Evolutionary conservation across 1,284 basidiomycete species (phyloP), one percentile per base, ranked within the genome.

Genomic region (Rhodotorula sp.): DNA sequence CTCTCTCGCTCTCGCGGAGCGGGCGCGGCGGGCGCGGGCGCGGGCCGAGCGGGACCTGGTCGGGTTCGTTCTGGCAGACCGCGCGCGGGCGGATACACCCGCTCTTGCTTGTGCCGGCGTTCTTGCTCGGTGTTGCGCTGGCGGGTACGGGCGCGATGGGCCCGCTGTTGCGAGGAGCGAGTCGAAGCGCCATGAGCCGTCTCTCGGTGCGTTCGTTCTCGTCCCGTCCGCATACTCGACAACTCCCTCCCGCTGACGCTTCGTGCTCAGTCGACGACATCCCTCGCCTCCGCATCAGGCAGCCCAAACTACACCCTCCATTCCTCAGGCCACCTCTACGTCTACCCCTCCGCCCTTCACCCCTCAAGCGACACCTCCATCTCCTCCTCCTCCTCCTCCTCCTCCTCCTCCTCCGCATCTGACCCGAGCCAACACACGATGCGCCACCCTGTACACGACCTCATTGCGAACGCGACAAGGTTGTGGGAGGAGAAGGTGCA

Each of bases 401-500:
- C 60, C 4, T 47, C 57, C 26, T 54, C 58, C 31, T 40, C 68
- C 24, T 20, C 52, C 47, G 44, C 34, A 44, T 9, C 37, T 37
- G 37, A 44, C 24, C 57, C 40, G 24, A 69, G 30, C 26, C 50
- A 31, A 48, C 64, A 65, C n/a, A 37, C 68, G 28, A 55, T 71
- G 53, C 74, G 70, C 24, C 77, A 78, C 58, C 78, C 78, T 16
- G 75, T 78, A 44, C 53, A 72, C 47, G 68, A 78, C 53, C 64
- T 78, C 26, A 77, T 78, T 53, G 48, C 53, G 31, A 74, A 75
- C 58, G 77, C 77, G n/a, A 74, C 75, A 50, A 34, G 26, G 1
- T 15, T 65, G 50, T 78, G 78, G 78, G 59, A 75, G 50, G 34
- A 28, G 10, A 78, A 78, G 58, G 47, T 78, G 2, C 51, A 62